These are phyloP conservation scores for Begonia masoniana DNA, from an alignment of 306 rosid genomes.

Conservation along the genomic window DNA sequence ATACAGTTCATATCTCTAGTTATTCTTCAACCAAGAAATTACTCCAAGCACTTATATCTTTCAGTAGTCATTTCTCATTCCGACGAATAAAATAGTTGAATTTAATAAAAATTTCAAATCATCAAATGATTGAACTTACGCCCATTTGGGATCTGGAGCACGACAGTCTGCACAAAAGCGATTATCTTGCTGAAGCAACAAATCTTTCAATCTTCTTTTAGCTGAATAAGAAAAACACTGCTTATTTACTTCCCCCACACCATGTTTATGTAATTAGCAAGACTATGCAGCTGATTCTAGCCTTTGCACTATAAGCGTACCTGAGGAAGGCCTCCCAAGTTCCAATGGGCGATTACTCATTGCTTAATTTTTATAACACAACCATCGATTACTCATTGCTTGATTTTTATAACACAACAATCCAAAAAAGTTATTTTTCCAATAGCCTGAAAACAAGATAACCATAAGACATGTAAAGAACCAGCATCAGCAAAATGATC, in stretches of 20 bases:
- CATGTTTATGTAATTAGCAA: no score
- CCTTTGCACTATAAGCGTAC: conserved; percentile 24
- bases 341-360: conserved; percentile 32
- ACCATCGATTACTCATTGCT: conserved; percentile 34
- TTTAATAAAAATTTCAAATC: conserved; percentile 2
- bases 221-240: conserved; percentile 39
- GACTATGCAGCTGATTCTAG: not conserved
- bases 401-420: conserved; percentile 16
- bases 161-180: conserved; percentile 86
- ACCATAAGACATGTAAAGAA: no score
- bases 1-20: no score
- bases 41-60: no score
- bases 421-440: conserved; percentile 18
- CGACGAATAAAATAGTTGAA: conserved; percentile 4
- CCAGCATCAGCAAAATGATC: no score
- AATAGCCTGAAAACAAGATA: conserved; percentile 11
- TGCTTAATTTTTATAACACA: conserved; percentile 17
- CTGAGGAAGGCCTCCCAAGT: conserved; percentile 52
- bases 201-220: conserved; percentile 59
- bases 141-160: conserved; percentile 97
- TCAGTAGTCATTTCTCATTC: not conserved
- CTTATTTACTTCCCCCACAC: conserved; percentile 8
- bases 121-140: conserved; percentile 44
- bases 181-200: conserved; percentile 64
- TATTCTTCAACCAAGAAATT: no score